Evolutionary conservation across 768 basidiomycete genomes (phyloP).

Genomic region (Hemileccinum impolitum): DNA sequence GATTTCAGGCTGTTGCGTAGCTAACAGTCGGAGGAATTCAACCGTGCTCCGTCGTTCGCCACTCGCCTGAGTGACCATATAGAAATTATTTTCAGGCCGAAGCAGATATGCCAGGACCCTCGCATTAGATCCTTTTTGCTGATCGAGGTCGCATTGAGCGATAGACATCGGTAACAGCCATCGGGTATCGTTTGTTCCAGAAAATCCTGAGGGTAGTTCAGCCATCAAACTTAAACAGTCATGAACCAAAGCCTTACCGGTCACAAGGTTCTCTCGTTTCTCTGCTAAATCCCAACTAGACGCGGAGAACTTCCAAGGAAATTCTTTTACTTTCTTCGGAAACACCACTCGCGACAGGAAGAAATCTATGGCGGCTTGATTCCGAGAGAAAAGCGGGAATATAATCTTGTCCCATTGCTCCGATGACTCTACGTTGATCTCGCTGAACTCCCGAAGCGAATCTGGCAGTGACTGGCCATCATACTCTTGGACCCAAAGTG

Average conservation of each 20-base stretch:
- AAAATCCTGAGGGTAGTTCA: slow-evolving; percentile 31
- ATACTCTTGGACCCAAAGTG: background rate
- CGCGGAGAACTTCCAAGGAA: background rate
- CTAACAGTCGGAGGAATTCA: slow-evolving; percentile 29
- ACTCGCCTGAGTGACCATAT: slow-evolving; percentile 16
- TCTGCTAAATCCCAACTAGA: slow-evolving; percentile 1
- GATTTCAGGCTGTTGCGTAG: slow-evolving; percentile 32
- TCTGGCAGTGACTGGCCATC: background rate
- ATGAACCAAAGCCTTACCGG: background rate
- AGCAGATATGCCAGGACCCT: slow-evolving; percentile 24
- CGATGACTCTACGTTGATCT: background rate
- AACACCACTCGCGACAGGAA: slow-evolving; percentile 17
- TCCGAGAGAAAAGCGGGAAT: background rate
- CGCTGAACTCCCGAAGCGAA: background rate
- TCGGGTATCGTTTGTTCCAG: slow-evolving; percentile 50
- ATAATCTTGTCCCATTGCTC: background rate
- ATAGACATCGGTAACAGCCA: slow-evolving; percentile 15
- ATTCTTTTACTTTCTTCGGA: background rate
- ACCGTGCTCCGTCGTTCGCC: slow-evolving; percentile 25
- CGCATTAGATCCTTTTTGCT: slow-evolving; percentile 44
- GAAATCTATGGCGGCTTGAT: background rate
- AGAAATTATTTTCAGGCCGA: slow-evolving; percentile 35
- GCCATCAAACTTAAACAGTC: background rate
- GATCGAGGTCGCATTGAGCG: slow-evolving; percentile 29
- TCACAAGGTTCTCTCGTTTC: background rate